Base-by-base conservation (phyloP, 116 monocot species). In the Iris pallida region DNA sequence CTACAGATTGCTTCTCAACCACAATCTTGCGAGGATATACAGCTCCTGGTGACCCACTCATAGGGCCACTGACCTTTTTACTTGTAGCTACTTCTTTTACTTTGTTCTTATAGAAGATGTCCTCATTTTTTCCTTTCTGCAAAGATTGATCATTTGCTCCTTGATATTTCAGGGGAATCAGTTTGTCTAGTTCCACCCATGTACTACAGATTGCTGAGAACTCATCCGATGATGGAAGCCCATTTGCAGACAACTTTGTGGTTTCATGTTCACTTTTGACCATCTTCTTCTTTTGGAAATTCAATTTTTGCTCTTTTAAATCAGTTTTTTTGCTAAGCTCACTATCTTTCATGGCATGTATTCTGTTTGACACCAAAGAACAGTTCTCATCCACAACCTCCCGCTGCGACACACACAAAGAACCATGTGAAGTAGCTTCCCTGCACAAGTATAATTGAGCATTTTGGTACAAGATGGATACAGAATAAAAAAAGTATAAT, bases 381-480 rank as follows among this genome's bases (percentile, higher is more conserved):
- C 16, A 63, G 52, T 64, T 47, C 58, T 66, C 47, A 52, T 53
- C 56, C 1, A 57, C 59, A 57, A 14, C 53, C 11, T 49, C 55
- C 47, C 41, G 45, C 16, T 57, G 68, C 13, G 0, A 8, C 17
- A 48, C 45, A 63, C 43, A 4, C 7, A 45, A 65, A 4, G 58
- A 73, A 69, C 42, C 73, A 73, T 59, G 55, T 30, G 16, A 18
- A 61, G 42, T 20, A 59, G 16, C 45, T 70, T 65, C 65, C 41
- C 80, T 84, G 73, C 16, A 20, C 41, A 53, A 8, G 20, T 18
- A 61, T n/a, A 73, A 69, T 16, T 18, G 12, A 55, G 57, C 45
- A 53, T 41, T 60, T 53, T 13, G 6, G 10, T 58, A 30, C 45
- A 57, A 49, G 20, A 11, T 8, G 10, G 45, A 70, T 43, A 15